These are phyloP conservation scores for Hymenoscyphus albidus DNA, from an alignment of 2,329 filamentous ascomycete species.

Conservation along the genomic window DNA sequence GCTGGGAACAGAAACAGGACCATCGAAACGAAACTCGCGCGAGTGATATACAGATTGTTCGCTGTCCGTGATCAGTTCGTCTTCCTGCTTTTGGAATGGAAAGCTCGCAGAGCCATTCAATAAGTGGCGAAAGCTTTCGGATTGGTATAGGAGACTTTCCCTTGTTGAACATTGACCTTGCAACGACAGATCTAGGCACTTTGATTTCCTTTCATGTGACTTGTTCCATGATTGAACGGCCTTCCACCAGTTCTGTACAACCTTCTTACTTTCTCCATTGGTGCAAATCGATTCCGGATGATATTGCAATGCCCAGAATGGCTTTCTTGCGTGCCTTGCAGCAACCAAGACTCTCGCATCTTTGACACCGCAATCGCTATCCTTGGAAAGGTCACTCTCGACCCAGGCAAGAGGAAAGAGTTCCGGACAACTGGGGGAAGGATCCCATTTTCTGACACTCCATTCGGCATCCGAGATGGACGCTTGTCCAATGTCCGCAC, in stretches of 20 bases:
- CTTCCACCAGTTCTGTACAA: constrained; percentile 62
- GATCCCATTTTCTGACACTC: constrained; percentile 27
- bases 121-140: constrained; percentile 11
- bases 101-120: constrained; percentile 11
- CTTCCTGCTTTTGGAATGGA: constrained; percentile 4
- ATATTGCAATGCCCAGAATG: constrained; percentile 68
- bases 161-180: constrained; percentile 25
- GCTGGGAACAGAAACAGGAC: constrained; percentile 48
- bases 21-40: constrained; percentile 42
- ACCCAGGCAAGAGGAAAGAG: constrained; percentile 36
- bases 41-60: constrained; percentile 38
- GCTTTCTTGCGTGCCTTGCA: constrained; percentile 52
- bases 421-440: constrained; percentile 22
- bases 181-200: constrained; percentile 13
- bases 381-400: constrained; percentile 24
- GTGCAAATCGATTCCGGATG: constrained; percentile 70
- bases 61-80: constrained; percentile 18
- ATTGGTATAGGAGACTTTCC: constrained; percentile 29
- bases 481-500: constrained; percentile 34
- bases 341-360: constrained; percentile 53
- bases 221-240: constrained; percentile 46
- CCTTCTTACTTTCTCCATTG: constrained; percentile 47
- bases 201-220: constrained; percentile 9
- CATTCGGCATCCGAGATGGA: constrained; percentile 19
- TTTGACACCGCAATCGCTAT: constrained; percentile 30